Conservation (phyloP, 768 basidiomycete genomes). For the Rubroboletus pulcherrimus region DNA sequence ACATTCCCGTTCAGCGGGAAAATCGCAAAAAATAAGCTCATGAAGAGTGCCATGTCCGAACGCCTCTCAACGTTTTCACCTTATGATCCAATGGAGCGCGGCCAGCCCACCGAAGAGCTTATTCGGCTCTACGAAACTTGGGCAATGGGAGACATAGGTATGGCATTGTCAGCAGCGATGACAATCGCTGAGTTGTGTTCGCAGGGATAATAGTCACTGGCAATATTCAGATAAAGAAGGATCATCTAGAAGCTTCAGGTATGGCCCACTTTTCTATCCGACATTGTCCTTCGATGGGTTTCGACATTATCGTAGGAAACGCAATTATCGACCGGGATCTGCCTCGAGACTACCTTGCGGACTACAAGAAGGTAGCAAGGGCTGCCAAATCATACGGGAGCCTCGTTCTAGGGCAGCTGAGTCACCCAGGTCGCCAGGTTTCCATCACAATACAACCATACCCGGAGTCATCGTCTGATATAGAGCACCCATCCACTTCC, state of each 20-base stretch:
- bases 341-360: conserved; percentile 20
- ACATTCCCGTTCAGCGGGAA: conserved; percentile 31
- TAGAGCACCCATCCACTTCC: conserved; percentile 32
- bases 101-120: conserved; percentile 33
- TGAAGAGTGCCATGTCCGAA: conserved; percentile 36
- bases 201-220: conserved; percentile 32
- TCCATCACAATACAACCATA: conserved; percentile 34
- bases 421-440: conserved; percentile 33
- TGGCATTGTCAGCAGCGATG: not conserved
- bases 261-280: not conserved
- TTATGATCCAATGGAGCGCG: conserved; percentile 27
- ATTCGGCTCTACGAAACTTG: conserved; percentile 34
- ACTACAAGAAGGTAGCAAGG: conserved; percentile 23
- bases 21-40: conserved; percentile 28
- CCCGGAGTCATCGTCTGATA: conserved; percentile 32
- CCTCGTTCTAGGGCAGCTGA: conserved; percentile 32
- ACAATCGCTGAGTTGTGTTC: conserved; percentile 2
- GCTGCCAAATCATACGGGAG: conserved; percentile 31
- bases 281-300: not conserved
- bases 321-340: conserved; percentile 31
- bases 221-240: conserved; percentile 34
- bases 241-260: conserved; percentile 34
- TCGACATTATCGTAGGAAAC: conserved; percentile 21
- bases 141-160: conserved; percentile 32
- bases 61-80: conserved; percentile 34